Conservation (phyloP, 345 rosid species). For the Gossypium anomalum region DNA sequence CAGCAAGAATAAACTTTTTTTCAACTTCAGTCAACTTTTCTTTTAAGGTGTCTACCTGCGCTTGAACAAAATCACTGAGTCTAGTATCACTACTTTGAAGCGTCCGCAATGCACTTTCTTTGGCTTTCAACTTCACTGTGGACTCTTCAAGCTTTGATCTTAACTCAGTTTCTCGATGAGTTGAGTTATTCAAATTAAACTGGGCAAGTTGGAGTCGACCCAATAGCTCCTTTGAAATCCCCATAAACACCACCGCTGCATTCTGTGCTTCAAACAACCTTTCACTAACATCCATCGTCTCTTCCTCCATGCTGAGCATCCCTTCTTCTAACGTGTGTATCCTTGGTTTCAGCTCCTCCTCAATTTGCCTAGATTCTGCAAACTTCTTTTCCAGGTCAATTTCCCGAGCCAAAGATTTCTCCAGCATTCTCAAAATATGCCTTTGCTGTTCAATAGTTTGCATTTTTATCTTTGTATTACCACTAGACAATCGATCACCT, state of each 20-base stretch:
- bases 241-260: slow-evolving; percentile 60
- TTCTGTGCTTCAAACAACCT: slow-evolving; percentile 69
- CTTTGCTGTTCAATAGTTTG: slow-evolving; percentile 84
- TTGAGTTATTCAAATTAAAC: slow-evolving; percentile 60
- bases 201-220: slow-evolving; percentile 58
- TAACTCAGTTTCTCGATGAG: slow-evolving; percentile 49
- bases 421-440: slow-evolving; percentile 79
- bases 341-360: slow-evolving; percentile 50
- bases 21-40: slow-evolving; percentile 58
- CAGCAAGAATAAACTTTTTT: slow-evolving; percentile 40
- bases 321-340: slow-evolving; percentile 55
- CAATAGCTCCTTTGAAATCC: slow-evolving; percentile 64
- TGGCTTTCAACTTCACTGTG: slow-evolving; percentile 43
- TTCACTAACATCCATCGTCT: slow-evolving; percentile 44
- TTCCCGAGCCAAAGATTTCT: slow-evolving; percentile 91
- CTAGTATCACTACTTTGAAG: slow-evolving; percentile 46
- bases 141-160: slow-evolving; percentile 45
- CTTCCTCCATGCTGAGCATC: slow-evolving; percentile 58
- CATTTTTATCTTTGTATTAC: slow-evolving; percentile 50
- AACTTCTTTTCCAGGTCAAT: slow-evolving; percentile 83
- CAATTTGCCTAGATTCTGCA: slow-evolving; percentile 55
- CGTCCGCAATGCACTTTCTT: slow-evolving; percentile 48
- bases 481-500: slow-evolving; percentile 38
- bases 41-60: slow-evolving; percentile 49
- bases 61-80: slow-evolving; percentile 37